A percentile compares a stretch with the other conserved stretches of the same genome.
phyloP scores from a whole-genome alignment of 2,329 filamentous ascomycete species.

The Aspergillus sclerotialis region DNA sequence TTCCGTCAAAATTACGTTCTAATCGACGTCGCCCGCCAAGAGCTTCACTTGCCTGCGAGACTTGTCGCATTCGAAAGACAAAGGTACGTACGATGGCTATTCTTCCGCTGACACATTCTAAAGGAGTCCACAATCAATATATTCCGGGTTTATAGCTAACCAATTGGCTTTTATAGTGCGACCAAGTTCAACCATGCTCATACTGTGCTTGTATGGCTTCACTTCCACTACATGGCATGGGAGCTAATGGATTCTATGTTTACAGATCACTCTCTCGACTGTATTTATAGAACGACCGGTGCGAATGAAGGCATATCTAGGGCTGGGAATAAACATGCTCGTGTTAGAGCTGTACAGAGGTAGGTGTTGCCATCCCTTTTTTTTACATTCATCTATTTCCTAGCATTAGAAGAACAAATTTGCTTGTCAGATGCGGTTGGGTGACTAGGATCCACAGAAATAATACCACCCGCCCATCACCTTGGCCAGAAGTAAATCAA shows the following conservation, averaged over 20 bases:
- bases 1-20: neutral
- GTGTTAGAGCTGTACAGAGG: slow-evolving; percentile 5
- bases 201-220: slow-evolving; percentile 13
- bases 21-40: slow-evolving; percentile 8
- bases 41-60: slow-evolving; percentile 18
- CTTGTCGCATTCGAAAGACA: slow-evolving; percentile 17
- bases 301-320: slow-evolving; percentile 4
- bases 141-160: too few species aligned
- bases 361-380: too few species aligned
- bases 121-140: too few species aligned
- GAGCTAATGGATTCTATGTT: neutral
- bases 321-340: slow-evolving; percentile 5
- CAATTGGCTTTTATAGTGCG: slow-evolving; percentile 7
- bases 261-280: slow-evolving; percentile 13
- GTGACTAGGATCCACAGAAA: neutral
- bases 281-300: slow-evolving; percentile 6
- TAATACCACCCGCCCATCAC: slow-evolving; percentile 8
- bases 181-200: slow-evolving; percentile 13
- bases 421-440: too few species aligned
- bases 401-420: too few species aligned
- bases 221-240: neutral
- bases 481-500: slow-evolving; percentile 7
- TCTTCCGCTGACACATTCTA: neutral
- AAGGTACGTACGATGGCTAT: slow-evolving; percentile 7
- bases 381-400: too few species aligned